Conservation (phyloP, 2,329 filamentous ascomycete species). For the Penicillium olsonii region DNA sequence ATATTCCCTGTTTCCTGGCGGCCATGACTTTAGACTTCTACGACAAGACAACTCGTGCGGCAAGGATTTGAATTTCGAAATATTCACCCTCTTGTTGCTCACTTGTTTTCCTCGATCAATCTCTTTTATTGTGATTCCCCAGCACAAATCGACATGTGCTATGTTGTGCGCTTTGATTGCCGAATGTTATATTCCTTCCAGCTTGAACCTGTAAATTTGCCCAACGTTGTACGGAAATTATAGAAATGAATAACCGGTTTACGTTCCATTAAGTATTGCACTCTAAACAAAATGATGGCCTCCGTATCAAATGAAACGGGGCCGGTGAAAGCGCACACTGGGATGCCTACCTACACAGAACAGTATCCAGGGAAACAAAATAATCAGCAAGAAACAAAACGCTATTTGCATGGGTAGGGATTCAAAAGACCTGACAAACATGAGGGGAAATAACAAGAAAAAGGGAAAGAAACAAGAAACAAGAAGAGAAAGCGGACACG, state of each 20-base stretch:
- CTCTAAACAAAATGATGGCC: background rate
- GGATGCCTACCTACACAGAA: slow-evolving; percentile 18
- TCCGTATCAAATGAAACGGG: background rate
- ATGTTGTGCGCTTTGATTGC: slow-evolving; percentile 14
- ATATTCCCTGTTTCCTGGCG: slow-evolving; percentile 89
- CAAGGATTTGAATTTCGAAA: slow-evolving; percentile 30
- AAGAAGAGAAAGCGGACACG: no score
- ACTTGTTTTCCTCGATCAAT: slow-evolving; percentile 1
- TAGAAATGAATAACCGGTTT: background rate
- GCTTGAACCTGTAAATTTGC: no score
- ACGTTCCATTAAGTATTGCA: background rate
- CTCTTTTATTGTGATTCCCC: slow-evolving; percentile 29
- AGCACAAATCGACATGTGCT: slow-evolving; percentile 25
- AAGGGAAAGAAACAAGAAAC: slow-evolving; percentile 7
- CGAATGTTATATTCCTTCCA: no score
- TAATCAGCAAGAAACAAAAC: slow-evolving; percentile 18
- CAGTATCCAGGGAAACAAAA: slow-evolving; percentile 10
- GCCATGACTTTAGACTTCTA: slow-evolving; percentile 92
- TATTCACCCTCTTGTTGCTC: slow-evolving; percentile 2
- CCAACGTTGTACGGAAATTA: background rate
- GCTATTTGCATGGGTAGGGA: slow-evolving; percentile 20
- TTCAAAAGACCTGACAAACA: slow-evolving; percentile 2
- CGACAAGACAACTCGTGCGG: slow-evolving; percentile 58
- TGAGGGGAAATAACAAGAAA: slow-evolving; percentile 7
- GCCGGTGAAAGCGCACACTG: slow-evolving; percentile 8